A percentile compares a stretch with the other conserved stretches of the same genome.
Evolutionary conservation across 352 stramenopile genomes (phyloP).

Genomic region (Globisporangium recalcitrans): DNA sequence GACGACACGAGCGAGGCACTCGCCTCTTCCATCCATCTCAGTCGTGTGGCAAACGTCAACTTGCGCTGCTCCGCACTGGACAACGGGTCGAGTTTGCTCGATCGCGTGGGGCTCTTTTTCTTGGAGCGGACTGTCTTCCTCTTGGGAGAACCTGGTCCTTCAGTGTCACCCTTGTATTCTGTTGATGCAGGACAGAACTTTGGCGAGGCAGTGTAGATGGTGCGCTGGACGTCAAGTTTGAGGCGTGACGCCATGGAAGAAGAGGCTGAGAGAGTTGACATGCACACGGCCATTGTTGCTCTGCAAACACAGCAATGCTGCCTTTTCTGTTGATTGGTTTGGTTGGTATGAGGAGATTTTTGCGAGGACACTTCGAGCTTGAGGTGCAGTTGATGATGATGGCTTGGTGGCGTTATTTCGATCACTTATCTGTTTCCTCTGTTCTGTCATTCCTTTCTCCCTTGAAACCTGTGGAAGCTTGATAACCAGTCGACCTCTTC

Average conservation of each 20-base stretch:
- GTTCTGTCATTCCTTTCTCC: too few relatives aligned
- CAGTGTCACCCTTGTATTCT: not conserved
- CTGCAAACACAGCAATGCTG: too few relatives aligned
- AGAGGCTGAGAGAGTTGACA: not conserved
- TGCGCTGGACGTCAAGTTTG: not conserved
- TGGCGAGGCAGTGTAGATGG: not conserved
- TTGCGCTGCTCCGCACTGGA: not conserved
- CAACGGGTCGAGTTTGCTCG: not conserved
- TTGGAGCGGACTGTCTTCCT: not conserved
- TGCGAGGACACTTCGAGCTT: too few relatives aligned
- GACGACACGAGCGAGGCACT: not conserved
- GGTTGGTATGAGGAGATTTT: too few relatives aligned
- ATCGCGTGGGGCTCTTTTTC: not conserved
- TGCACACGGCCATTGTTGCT: too few relatives aligned
- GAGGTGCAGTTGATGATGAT: too few relatives aligned
- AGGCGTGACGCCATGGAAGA: not conserved
- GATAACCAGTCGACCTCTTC: too few relatives aligned
- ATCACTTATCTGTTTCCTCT: too few relatives aligned
- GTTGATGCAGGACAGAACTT: not conserved
- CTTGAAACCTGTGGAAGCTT: too few relatives aligned
- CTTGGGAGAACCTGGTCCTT: not conserved
- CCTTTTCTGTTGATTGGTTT: too few relatives aligned
- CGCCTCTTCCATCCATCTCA: slow-evolving; percentile 8
- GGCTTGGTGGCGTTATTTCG: too few relatives aligned
- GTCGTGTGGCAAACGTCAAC: not conserved